A percentile compares a stretch with the other conserved stretches of the same genome.
Evolutionary conservation across 2,329 filamentous ascomycete species (phyloP).

Genomic region (Colletotrichum tropicicola): DNA sequence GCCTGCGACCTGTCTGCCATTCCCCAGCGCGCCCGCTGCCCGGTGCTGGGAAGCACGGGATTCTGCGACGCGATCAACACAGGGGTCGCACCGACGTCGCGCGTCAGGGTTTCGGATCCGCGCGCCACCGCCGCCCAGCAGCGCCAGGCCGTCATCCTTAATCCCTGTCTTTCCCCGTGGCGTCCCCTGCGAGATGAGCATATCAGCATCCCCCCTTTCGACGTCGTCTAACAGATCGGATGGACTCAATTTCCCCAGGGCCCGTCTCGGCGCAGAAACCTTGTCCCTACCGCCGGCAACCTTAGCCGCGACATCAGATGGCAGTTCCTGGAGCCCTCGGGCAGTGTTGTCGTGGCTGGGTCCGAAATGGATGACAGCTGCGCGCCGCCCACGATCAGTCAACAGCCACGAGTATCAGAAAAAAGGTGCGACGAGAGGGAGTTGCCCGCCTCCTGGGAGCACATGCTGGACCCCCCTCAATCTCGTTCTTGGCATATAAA

Average conservation of each 20-base stretch:
- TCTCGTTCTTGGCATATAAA: neutral
- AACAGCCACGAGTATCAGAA: neutral
- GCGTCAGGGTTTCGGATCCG: neutral
- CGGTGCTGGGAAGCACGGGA: neutral
- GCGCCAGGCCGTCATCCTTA: neutral
- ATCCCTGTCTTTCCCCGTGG: neutral
- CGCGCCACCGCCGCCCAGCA: neutral
- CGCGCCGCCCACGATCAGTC: too few species aligned
- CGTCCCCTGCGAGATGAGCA: neutral
- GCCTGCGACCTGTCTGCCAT: too few species aligned
- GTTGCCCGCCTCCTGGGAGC: neutral
- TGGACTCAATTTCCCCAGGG: neutral
- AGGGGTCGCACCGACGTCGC: too few species aligned
- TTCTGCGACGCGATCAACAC: neutral
- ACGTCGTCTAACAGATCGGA: neutral
- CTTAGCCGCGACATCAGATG: neutral
- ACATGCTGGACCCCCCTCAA: neutral
- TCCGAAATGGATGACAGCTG: neutral
- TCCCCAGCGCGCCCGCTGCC: too few species aligned
- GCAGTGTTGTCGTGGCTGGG: too few species aligned
- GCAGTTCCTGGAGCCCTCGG: neutral
- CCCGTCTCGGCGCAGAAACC: neutral
- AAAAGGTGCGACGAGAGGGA: neutral
- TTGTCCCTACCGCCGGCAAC: neutral
- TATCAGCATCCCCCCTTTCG: neutral